Percentiles rank a stretch among this genome's conserved stretches.
phyloP scores from a whole-genome alignment of 139 green algal genomes.

The Chlamydomonas sp. region DNA sequence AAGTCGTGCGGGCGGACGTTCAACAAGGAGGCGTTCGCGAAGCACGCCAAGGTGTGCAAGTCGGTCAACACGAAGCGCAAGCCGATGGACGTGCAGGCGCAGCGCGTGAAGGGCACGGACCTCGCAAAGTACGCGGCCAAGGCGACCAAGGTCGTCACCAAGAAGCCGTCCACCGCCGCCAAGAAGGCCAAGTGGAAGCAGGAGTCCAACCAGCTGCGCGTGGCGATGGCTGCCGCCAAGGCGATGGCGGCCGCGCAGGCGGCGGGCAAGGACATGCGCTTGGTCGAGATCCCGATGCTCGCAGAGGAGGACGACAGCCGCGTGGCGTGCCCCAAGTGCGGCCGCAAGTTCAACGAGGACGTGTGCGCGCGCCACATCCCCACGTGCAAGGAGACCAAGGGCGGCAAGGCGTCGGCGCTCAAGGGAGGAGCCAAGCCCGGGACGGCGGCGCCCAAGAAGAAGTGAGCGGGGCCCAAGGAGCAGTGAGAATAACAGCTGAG shows the following conservation, averaged over 20 bases:
- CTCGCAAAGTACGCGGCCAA: conserved; percentile 17
- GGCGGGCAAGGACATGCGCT: conserved; percentile 20
- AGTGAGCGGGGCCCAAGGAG: too few relatives aligned
- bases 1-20: conserved; percentile 8
- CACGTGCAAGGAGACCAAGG: too few relatives aligned
- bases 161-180: neutral
- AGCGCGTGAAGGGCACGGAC: conserved; percentile 11
- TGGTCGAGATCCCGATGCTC: too few relatives aligned
- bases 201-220: conserved; percentile 51
- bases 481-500: too few relatives aligned
- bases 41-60: conserved; percentile 23
- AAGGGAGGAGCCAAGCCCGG: too few relatives aligned
- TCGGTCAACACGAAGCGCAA: conserved; percentile 30
- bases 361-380: too few relatives aligned
- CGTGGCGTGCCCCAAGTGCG: too few relatives aligned
- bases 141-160: conserved; percentile 10
- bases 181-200: conserved; percentile 47
- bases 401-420: too few relatives aligned
- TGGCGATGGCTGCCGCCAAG: conserved; percentile 33
- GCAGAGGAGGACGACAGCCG: too few relatives aligned
- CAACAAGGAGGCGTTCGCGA: conserved; percentile 7
- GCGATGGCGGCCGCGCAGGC: conserved; percentile 20
- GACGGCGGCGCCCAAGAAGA: too few relatives aligned
- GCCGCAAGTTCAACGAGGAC: too few relatives aligned
- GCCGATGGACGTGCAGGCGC: conserved; percentile 23